These are phyloP conservation scores for Chrysochromulina parva DNA, from an alignment of 78 protist species.

Conservation along the genomic window DNA sequence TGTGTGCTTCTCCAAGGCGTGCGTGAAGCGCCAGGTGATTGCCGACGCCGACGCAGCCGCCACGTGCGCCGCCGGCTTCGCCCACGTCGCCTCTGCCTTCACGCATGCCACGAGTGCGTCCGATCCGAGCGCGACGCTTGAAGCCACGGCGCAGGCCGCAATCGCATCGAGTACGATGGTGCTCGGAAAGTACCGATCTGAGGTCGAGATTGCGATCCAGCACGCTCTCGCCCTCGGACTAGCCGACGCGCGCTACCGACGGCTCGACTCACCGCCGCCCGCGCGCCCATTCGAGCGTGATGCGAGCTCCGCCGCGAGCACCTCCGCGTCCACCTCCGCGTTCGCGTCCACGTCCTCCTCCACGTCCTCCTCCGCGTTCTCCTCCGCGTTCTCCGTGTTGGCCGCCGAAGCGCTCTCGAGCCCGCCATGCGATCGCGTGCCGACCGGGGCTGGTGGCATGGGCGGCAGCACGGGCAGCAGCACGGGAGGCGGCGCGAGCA, in stretches of 20 bases:
- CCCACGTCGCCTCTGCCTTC: neutral
- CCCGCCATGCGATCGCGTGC: no score
- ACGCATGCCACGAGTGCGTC: neutral
- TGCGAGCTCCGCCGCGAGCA: neutral
- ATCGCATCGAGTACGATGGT: neutral
- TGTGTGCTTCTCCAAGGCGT: neutral
- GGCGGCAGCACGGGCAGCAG: no score
- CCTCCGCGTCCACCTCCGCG: neutral
- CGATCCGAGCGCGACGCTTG: neutral
- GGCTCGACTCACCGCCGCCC: no score
- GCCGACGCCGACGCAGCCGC: neutral
- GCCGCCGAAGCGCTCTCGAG: neutral
- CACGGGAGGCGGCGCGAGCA: no score
- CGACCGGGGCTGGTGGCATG: no score
- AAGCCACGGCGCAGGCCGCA: neutral
- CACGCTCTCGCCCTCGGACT: neutral
- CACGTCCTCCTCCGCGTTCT: neutral
- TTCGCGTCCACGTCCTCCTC: neutral
- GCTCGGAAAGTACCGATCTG: neutral
- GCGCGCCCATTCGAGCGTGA: no score
- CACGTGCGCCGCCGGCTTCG: neutral
- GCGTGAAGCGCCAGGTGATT: neutral
- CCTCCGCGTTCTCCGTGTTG: neutral
- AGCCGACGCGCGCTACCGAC: neutral
- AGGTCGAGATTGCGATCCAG: neutral